Conservation (phyloP, 2,329 filamentous ascomycete genomes). For the Microsporum ferrugineum region DNA sequence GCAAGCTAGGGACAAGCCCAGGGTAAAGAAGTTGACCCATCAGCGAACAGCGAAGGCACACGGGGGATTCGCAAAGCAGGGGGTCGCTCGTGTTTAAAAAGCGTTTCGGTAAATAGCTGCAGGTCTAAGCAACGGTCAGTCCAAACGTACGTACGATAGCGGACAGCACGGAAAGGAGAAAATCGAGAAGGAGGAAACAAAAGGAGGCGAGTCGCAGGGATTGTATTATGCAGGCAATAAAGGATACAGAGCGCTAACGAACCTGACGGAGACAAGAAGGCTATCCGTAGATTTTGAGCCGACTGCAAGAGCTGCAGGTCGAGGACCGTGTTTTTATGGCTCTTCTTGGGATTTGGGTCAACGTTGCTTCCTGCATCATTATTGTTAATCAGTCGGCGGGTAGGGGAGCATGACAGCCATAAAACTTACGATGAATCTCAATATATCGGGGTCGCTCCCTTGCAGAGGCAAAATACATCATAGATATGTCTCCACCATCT, state of each 20-base stretch:
- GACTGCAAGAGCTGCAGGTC: not conserved
- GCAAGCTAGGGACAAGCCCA: not conserved
- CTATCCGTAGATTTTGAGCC: not conserved
- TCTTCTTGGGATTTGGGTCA: not conserved
- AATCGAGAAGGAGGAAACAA: not conserved
- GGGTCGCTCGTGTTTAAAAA: not conserved
- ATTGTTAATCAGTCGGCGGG: not conserved
- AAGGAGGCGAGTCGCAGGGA: not conserved
- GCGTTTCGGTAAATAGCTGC: not conserved
- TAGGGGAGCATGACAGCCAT: not conserved
- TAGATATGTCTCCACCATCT: not conserved
- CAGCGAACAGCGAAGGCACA: not conserved
- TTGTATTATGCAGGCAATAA: not conserved
- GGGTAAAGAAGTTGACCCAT: not conserved
- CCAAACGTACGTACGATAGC: not conserved
- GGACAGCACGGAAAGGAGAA: not conserved
- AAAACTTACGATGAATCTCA: constrained; percentile 9
- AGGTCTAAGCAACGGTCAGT: not conserved
- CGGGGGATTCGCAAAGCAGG: not conserved
- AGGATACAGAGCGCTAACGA: not conserved
- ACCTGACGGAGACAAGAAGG: not conserved
- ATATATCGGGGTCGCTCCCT: constrained; percentile 8
- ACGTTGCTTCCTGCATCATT: not conserved
- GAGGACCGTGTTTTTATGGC: not conserved
- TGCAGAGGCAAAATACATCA: constrained; percentile 7